Evolutionary conservation across 345 rosid species (phyloP).

Genomic region (Excoecaria cochinchinensis): DNA sequence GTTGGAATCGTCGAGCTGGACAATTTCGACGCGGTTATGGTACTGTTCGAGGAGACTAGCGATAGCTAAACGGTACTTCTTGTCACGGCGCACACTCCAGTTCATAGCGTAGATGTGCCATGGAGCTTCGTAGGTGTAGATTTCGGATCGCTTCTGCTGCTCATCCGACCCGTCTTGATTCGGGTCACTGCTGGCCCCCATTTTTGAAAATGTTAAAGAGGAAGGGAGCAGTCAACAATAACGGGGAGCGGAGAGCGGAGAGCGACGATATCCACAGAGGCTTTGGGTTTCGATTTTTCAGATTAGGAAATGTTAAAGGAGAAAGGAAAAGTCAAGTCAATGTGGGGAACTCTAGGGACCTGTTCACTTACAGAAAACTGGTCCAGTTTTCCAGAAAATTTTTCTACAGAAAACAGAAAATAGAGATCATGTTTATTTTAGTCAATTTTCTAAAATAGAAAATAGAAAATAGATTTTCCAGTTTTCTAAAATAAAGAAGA

Average conservation of each 20-base stretch:
- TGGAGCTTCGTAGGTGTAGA: slow-evolving; percentile 94
- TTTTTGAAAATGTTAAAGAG: neutral
- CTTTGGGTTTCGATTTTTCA: neutral
- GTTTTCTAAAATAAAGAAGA: too few relatives aligned
- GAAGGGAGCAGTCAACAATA: neutral
- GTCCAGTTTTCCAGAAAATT: too few relatives aligned
- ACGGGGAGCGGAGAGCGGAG: neutral
- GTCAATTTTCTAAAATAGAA: too few relatives aligned
- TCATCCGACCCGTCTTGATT: slow-evolving; percentile 80
- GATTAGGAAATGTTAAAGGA: neutral
- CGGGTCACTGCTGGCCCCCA: slow-evolving; percentile 80
- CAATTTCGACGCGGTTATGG: slow-evolving; percentile 81
- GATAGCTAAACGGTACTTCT: slow-evolving; percentile 91
- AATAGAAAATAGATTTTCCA: too few relatives aligned
- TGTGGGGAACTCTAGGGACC: too few relatives aligned
- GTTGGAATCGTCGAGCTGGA: slow-evolving; percentile 91
- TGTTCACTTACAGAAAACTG: too few relatives aligned
- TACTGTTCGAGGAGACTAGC: slow-evolving; percentile 83
- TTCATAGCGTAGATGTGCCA: slow-evolving; percentile 99
- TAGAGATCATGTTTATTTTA: too few relatives aligned
- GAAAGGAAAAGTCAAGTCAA: neutral
- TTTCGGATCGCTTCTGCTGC: slow-evolving; percentile 93
- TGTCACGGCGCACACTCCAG: slow-evolving; percentile 99
- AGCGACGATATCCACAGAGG: neutral
- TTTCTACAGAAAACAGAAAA: too few relatives aligned